phyloP scores from a whole-genome alignment of 2,329 filamentous ascomycete species.

The Trichoderma atrobrunneum region DNA sequence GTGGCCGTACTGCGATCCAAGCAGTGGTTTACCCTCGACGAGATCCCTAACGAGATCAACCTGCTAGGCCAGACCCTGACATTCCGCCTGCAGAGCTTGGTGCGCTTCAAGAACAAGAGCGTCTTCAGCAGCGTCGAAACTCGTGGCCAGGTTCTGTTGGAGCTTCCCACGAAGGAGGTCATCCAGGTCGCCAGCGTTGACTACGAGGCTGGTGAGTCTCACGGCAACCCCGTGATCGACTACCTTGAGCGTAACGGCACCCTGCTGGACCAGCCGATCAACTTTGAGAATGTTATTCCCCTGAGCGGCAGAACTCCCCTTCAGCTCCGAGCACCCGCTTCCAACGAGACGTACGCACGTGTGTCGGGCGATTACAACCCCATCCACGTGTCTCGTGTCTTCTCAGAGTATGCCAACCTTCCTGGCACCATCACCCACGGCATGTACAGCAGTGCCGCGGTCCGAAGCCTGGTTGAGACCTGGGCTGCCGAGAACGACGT shows the following conservation, averaged over 20 bases:
- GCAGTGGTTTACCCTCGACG: conserved; percentile 92
- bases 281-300: conserved; percentile 96
- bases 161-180: conserved; percentile 93
- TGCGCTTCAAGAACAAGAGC: conserved; percentile 92
- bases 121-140: conserved; percentile 92
- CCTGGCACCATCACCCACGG: conserved; percentile 97
- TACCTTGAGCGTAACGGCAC: conserved; percentile 90
- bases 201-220: conserved; percentile 85
- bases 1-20: conserved; percentile 93
- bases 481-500: conserved; percentile 99
- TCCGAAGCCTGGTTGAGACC: conserved; percentile 92
- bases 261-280: conserved; percentile 90
- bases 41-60: conserved; percentile 67
- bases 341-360: conserved; percentile 96
- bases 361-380: conserved; percentile 99
- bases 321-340: conserved; percentile 83
- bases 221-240: conserved; percentile 95
- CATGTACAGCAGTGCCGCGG: conserved; percentile 98
- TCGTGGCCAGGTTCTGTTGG: conserved; percentile 84
- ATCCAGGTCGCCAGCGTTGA: conserved; percentile 97
- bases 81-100: conserved; percentile 89
- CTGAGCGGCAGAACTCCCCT: conserved; percentile 89
- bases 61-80: conserved; percentile 89
- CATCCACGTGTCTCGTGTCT: conserved; percentile 96
- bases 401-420: conserved; percentile 91